A percentile compares a stretch with the other conserved stretches of the same genome.
Evolutionary conservation across 1,284 basidiomycete genomes (phyloP).

Genomic region (Ustilago nuda): DNA sequence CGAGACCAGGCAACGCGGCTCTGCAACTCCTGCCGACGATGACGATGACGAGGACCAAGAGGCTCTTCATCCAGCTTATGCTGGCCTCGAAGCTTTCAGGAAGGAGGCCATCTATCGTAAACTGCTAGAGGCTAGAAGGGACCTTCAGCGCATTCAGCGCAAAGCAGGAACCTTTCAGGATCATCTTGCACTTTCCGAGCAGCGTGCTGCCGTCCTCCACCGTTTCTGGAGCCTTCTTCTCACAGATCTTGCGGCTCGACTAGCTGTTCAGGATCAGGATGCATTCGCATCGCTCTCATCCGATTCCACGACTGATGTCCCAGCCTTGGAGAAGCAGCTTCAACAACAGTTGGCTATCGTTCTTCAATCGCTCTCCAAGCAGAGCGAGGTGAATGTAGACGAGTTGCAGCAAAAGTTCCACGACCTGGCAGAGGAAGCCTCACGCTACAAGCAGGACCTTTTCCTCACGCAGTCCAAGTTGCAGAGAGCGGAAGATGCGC

Average conservation of each 20-base stretch:
- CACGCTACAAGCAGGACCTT: conserved; percentile 50
- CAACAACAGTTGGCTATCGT: conserved; percentile 35
- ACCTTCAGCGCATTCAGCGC: conserved; percentile 44
- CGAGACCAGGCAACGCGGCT: conserved; percentile 17
- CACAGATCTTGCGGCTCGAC: conserved; percentile 35
- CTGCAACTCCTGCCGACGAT: conserved; percentile 31
- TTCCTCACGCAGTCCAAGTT: conserved; percentile 50
- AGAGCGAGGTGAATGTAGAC: conserved; percentile 42
- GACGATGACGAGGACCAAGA: conserved; percentile 49
- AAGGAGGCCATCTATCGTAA: conserved; percentile 66
- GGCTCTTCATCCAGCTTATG: conserved; percentile 31
- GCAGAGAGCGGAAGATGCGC: conserved; percentile 42
- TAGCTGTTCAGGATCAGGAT: conserved; percentile 43
- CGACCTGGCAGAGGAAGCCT: conserved; percentile 46
- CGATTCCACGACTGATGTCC: conserved; percentile 17
- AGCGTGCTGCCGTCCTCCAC: conserved; percentile 43
- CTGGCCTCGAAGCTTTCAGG: conserved; percentile 52
- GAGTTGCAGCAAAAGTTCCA: conserved; percentile 44
- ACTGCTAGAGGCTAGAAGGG: conserved; percentile 58
- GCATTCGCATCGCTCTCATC: conserved; percentile 20
- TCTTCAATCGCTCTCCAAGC: conserved; percentile 40
- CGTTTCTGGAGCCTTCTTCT: conserved; percentile 55
- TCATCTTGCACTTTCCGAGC: conserved; percentile 41
- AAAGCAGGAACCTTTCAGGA: conserved; percentile 24
- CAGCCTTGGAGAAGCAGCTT: conserved; percentile 33